phyloP scores from a whole-genome alignment of 2,329 filamentous ascomycete genomes.

The Hypomyces perniciosus region DNA sequence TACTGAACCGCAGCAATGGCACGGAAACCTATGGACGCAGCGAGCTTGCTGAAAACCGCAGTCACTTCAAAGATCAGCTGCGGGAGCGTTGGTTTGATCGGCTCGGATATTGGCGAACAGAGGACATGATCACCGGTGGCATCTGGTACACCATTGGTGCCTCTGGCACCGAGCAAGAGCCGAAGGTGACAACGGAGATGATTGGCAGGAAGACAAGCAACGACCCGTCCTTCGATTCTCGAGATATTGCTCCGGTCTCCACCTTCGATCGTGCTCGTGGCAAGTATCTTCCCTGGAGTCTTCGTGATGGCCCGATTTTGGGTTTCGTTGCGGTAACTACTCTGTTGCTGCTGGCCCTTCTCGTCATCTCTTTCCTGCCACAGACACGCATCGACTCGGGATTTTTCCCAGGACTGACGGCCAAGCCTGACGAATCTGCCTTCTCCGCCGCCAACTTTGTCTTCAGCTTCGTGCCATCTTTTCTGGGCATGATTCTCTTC shows the following conservation, averaged over 20 bases:
- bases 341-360: constrained; percentile 60
- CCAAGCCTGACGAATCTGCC: constrained; percentile 52
- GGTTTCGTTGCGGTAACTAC: constrained; percentile 56
- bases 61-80: constrained; percentile 48
- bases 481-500: constrained; percentile 62
- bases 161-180: constrained; percentile 25
- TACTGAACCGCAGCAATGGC: constrained; percentile 76
- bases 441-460: constrained; percentile 87
- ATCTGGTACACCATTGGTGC: constrained; percentile 74
- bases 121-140: constrained; percentile 53
- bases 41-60: constrained; percentile 43
- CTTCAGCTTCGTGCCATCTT: constrained; percentile 68
- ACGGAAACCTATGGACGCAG: constrained; percentile 67
- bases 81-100: constrained; percentile 57
- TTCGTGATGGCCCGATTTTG: constrained; percentile 61
- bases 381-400: constrained; percentile 59
- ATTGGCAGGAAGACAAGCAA: constrained; percentile 24
- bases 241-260: constrained; percentile 16
- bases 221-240: constrained; percentile 27
- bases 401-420: constrained; percentile 63
- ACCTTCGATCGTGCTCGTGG: constrained; percentile 32
- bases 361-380: constrained; percentile 74
- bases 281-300: constrained; percentile 70
- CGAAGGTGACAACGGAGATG: constrained; percentile 19
- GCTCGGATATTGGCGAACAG: constrained; percentile 81